phyloP scores from a whole-genome alignment of 306 rosid species.

The Castanospermum australe region DNA sequence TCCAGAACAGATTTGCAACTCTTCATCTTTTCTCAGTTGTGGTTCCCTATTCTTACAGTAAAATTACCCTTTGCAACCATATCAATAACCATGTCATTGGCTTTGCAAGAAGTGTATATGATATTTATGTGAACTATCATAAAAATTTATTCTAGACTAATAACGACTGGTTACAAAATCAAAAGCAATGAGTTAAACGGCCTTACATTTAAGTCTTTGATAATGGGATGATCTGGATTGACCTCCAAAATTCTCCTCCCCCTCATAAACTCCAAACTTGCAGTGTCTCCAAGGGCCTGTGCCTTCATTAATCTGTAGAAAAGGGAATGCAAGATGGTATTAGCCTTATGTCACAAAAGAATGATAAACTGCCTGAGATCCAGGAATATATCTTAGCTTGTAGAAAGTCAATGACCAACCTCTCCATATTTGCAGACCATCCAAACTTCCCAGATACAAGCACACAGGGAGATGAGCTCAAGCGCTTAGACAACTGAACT shows the following conservation, averaged over 20 bases:
- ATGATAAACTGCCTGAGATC: not conserved
- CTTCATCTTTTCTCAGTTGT: not conserved
- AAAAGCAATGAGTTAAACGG: not conserved
- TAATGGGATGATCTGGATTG: constrained; percentile 89
- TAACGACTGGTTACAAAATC: not conserved
- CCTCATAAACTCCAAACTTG: constrained; percentile 98
- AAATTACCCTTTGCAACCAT: not conserved
- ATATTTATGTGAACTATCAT: not conserved
- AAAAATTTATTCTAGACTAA: not conserved
- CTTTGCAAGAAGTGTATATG: not conserved
- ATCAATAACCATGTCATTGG: not conserved
- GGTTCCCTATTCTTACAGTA: not conserved
- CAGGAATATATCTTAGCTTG: not conserved
- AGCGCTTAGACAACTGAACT: constrained; percentile 92
- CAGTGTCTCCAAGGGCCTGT: constrained; percentile 91
- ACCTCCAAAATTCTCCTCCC: constrained; percentile 97
- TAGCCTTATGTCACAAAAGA: not conserved
- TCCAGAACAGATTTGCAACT: not conserved
- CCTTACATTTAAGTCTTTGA: constrained; percentile 86
- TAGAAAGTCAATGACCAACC: constrained; percentile 47
- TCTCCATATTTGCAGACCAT: constrained; percentile 99
- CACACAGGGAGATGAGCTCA: constrained; percentile 99
- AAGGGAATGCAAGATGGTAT: not conserved
- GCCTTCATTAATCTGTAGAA: constrained; percentile 93
- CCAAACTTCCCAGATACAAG: constrained; percentile 99